Conservation (phyloP, 139 green algal genomes). For the Chlorella sorokiniana region DNA sequence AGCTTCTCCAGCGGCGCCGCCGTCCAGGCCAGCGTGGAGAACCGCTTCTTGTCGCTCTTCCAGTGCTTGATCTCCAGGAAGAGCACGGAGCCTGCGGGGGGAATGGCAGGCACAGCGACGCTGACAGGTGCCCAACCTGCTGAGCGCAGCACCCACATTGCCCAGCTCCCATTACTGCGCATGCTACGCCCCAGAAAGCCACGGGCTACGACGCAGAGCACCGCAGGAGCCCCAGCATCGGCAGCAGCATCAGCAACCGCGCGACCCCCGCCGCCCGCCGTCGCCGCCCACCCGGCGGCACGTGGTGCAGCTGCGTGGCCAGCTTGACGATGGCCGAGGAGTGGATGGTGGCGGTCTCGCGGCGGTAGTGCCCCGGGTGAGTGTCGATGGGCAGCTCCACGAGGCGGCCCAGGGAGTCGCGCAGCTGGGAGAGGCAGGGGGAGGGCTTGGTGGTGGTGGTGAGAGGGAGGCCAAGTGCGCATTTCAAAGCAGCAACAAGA, state of each 20-base stretch:
- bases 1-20: slow-evolving; percentile 43
- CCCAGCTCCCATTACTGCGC: too few species aligned
- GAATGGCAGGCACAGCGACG: neutral
- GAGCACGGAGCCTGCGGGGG: slow-evolving; percentile 37
- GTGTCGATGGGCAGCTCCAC: slow-evolving; percentile 50
- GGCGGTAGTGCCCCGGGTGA: slow-evolving; percentile 43
- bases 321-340: slow-evolving; percentile 40
- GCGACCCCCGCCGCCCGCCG: neutral
- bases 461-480: neutral
- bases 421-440: neutral
- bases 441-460: neutral
- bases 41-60: slow-evolving; percentile 37
- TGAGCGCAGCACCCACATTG: too few species aligned
- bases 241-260: neutral
- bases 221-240: neutral
- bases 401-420: slow-evolving; percentile 33
- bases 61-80: slow-evolving; percentile 56
- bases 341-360: slow-evolving; percentile 27
- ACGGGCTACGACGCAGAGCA: neutral
- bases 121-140: too few species aligned
- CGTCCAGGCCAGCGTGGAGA: slow-evolving; percentile 49
- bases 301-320: slow-evolving; percentile 30
- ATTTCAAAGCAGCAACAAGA: slow-evolving; percentile 1
- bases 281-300: slow-evolving; percentile 32
- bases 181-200: too few species aligned